A percentile compares a stretch with the other conserved stretches of the same genome.
These are phyloP conservation scores for Ceratocystiopsis brevicomis DNA, from an alignment of 2,329 filamentous ascomycete genomes.

Conservation along the genomic window DNA sequence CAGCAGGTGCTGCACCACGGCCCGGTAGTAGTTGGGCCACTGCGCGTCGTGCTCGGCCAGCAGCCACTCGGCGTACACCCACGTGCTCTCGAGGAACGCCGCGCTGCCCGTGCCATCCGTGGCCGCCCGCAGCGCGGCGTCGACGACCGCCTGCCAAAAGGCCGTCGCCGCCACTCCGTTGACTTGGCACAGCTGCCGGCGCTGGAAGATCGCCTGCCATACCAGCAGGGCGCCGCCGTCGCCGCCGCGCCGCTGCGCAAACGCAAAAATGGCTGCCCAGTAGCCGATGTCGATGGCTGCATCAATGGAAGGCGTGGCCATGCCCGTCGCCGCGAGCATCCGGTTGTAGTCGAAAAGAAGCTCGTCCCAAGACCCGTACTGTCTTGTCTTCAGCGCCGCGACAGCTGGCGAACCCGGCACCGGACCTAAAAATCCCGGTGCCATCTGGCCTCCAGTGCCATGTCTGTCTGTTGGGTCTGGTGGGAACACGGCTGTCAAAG, in stretches of 20 bases:
- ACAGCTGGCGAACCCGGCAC: no score
- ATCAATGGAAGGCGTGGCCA: neutral
- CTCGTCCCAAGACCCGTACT: constrained; percentile 13
- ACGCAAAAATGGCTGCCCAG: constrained; percentile 16
- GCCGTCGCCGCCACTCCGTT: constrained; percentile 10
- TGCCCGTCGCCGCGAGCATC: constrained; percentile 12
- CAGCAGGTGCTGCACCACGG: constrained; percentile 25
- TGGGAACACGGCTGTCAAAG: no score
- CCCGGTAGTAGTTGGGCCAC: constrained; percentile 34
- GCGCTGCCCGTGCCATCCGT: neutral
- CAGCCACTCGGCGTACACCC: constrained; percentile 25
- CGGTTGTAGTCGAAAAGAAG: constrained; percentile 12
- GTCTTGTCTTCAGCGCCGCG: neutral
- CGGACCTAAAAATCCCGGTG: no score
- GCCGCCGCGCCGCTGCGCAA: constrained; percentile 12
- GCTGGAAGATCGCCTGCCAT: constrained; percentile 12
- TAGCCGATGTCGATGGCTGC: constrained; percentile 13
- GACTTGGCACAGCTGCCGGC: constrained; percentile 11
- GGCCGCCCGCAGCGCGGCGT: constrained; percentile 13
- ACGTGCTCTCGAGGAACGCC: constrained; percentile 17
- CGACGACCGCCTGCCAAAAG: constrained; percentile 17
- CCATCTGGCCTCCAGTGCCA: no score
- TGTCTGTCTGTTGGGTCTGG: no score
- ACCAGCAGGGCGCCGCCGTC: constrained; percentile 11
- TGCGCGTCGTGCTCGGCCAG: constrained; percentile 17